Base-by-base conservation (phyloP, 495 filamentous ascomycete species). In the Lasiosphaeris hirsuta region DNA sequence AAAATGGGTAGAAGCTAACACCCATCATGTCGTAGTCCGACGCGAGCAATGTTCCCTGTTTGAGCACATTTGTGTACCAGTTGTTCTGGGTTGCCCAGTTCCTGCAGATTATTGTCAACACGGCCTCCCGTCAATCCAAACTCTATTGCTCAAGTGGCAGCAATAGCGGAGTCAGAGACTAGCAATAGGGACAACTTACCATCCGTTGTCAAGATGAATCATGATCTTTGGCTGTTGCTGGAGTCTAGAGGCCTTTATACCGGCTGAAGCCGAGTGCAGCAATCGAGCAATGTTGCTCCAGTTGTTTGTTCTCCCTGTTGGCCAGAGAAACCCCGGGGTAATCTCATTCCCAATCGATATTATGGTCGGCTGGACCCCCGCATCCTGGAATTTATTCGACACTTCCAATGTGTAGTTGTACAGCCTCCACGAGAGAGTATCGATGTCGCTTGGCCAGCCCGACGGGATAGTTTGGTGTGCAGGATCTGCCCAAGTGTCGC, bases 281-380 rank as follows among this genome's bases (percentile, higher is more conserved):
- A 89, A 67, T 3, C 67, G 69, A 0, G 83, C 85, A 55, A 88
- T 81, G 66, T 87, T 87, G 9, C 44, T 59, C 54, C 78, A 85
- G 57, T 73, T 79, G 56, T 56, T 66, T 14, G 75, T 80, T 42
- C 60, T 61, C 9, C 86, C 86, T 0, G 84, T 78, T 0, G 86
- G 86, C 79, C 82, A 85, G 51, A 89, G 75, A 6, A 90, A 67
- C 0, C 86, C 86, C 5, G 69, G 65, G 1, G 81, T 77, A 59
- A 90, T 89, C 57, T 88, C 86, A 63, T 88, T 90, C 42, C 86
- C 86, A 60, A 89, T 84, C 4, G 84, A 87, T 35, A 89, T 73
- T 17, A 89, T 82, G 7, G 72, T 74, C 10, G 86, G 77, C n/a
- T 77, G 67, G 35, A 87, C 72, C 10, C 73, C 73, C 30, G 76